Percentiles rank a stretch among this genome's conserved stretches.
Conservation (phyloP, 495 filamentous ascomycete species). For the Aspergillus conjunctus region DNA sequence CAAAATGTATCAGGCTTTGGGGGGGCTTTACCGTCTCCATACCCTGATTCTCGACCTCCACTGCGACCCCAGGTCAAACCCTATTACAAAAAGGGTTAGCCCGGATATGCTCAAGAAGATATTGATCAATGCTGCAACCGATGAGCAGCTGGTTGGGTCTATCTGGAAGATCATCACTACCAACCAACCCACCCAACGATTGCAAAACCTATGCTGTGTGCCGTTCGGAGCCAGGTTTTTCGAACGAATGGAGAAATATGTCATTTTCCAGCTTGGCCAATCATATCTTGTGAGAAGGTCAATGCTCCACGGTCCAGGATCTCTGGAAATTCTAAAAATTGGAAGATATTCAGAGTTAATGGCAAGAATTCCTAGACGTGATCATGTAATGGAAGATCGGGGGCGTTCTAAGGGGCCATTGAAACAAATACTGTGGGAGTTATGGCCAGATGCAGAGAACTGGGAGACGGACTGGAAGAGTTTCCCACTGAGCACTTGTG, state of each 20-base stretch:
- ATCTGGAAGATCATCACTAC: neutral
- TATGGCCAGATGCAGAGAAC: neutral
- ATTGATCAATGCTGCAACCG: neutral
- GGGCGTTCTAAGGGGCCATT: no score
- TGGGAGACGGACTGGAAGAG: neutral
- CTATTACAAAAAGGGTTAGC: neutral
- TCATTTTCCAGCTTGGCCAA: neutral
- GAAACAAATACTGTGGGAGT: no score
- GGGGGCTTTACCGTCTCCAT: neutral
- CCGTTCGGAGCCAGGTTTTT: neutral
- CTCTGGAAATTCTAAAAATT: neutral
- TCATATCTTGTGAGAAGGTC: neutral
- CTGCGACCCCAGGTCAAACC: neutral
- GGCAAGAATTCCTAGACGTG: no score
- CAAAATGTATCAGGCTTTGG: neutral
- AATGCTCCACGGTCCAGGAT: neutral
- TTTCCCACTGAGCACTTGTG: neutral
- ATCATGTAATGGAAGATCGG: no score
- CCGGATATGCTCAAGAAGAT: neutral
- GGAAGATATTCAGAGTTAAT: neutral
- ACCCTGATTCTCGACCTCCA: constrained; percentile 2
- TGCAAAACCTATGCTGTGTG: neutral
- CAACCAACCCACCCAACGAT: neutral
- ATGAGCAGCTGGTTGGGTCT: neutral
- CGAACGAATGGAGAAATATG: neutral